Conservation (phyloP, 148 eudicot genomes). For the Persicaria tinctoria region DNA sequence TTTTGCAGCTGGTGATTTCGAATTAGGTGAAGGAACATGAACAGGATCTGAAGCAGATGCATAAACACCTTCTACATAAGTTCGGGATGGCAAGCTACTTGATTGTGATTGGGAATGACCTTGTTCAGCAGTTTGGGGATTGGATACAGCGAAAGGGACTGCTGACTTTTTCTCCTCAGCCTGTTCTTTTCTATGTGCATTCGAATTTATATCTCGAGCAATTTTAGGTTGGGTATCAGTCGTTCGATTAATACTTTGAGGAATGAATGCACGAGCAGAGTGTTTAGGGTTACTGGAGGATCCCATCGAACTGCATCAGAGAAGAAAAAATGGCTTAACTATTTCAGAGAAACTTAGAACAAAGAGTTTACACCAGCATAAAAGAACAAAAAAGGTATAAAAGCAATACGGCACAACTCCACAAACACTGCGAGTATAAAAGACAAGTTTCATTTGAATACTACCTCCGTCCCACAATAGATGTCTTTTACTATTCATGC, state of each 20-base stretch:
- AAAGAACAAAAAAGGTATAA: background rate
- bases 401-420: background rate
- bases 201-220: conserved; percentile 26
- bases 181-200: conserved; percentile 27
- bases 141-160: conserved; percentile 26
- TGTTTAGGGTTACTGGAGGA: conserved; percentile 38
- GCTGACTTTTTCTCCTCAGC: conserved; percentile 27
- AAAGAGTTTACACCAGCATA: background rate
- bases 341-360: background rate
- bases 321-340: background rate
- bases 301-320: conserved; percentile 31
- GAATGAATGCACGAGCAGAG: conserved; percentile 20
- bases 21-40: conserved; percentile 77
- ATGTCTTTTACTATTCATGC: too few species aligned
- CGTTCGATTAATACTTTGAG: conserved; percentile 26
- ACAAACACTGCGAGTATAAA: background rate
- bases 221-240: conserved; percentile 34
- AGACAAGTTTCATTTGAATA: background rate
- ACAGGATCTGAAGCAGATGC: conserved; percentile 93
- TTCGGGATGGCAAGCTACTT: conserved; percentile 32
- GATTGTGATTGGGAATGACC: conserved; percentile 33
- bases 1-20: conserved; percentile 63
- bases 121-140: conserved; percentile 26
- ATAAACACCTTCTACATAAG: conserved; percentile 61
- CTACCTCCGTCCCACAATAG: too few species aligned